Base-by-base conservation (phyloP, 805 yeast species). In the Ogataea methanolica region DNA sequence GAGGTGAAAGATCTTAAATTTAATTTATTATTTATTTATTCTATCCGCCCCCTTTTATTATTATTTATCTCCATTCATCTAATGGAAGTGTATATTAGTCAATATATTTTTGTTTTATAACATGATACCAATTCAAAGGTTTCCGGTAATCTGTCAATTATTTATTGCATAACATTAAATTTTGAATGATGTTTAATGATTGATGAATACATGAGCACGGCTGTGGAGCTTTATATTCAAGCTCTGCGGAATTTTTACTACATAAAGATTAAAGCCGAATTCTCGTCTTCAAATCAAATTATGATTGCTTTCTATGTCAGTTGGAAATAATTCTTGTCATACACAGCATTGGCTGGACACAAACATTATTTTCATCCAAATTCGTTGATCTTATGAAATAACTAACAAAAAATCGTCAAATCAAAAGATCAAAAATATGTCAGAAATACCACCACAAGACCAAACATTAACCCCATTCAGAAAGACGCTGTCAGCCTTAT, bases 1-100 rank as follows among this genome's bases (percentile, higher is more conserved):
- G 97, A 77, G 98, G 97, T 74, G 96, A 87, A 78, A 85, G 94
- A 84, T 80, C 92, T 60, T 87, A 82, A 68, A 52, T 55, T 42
- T 40, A 41, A 36, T 59, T 44, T 26, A 44, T 42, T 37, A 34
- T 40, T 36, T 26, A 21, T 40, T 42, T 26, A 17, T 41, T 42
- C 8, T 26, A 19, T 21, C 40, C 44, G 43, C 39, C 33, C 40
- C 33, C 33, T 36, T 16, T n/a, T 39, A 36, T 43, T 45, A 41
- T 34, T 41, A 35, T 43, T 47, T 34, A 43, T 50, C 41, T 50
- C 46, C 39, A 51, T 56, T 57, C 55, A 49, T 55, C 42, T 47
- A 53, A 51, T 48, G 42, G 52, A 36, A 55, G 52, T 55, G 57
- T 53, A 53, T 55, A 55, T 54, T 56, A 56, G 58, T 54, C 55